Evolutionary conservation across 768 basidiomycete species (phyloP), one percentile per base, ranked within the genome.

Genomic region (Tubosaeta brunneosetosa): DNA sequence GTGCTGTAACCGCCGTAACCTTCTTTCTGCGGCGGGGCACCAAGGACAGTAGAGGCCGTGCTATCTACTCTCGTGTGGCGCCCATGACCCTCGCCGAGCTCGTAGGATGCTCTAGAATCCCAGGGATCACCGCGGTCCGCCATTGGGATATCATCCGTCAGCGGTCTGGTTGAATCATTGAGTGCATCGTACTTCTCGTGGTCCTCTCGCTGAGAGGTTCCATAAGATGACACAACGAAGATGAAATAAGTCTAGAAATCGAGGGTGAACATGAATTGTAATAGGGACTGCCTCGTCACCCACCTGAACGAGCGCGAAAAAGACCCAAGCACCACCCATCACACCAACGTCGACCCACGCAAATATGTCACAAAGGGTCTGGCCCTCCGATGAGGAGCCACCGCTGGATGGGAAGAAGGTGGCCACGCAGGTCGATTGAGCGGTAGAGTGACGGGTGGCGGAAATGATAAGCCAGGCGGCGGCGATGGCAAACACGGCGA

Each of bases 261-360:
- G 46, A 40, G 17, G 22, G 27, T 58, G 10, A 62, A 45, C 6
- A 44, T 11, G 25, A 13, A 49, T 56, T 22, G 13, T 22, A 34
- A 40, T 14, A 40, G 12, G 2, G n/a, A n/a, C 31, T 1, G 22
- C 17, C 3, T 26, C 7, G 22, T 44, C 17, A 61, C 84, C 60
- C 68, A 86, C 87, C 67, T 95, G 92, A 33, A 89, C 73, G 55
- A 86, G 73, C n/a, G 79, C 81, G 26, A 97, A 74, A 14, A 97
- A 63, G 10, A 88, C 69, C 90, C 94, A 97, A 6, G 97, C 74
- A 8, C 82, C 91, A 17, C 78, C 87, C 92, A 98, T 94, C 51
- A 97, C 73, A 34, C 94, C 94, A 13, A 97, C 75, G 61, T 90
- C 88, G 10, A 91, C 88, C 91, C 93, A 97, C 5, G 92, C 77